These are phyloP conservation scores for Dryadomyces quercivorus DNA, from an alignment of 2,329 filamentous ascomycete genomes.

Conservation along the genomic window DNA sequence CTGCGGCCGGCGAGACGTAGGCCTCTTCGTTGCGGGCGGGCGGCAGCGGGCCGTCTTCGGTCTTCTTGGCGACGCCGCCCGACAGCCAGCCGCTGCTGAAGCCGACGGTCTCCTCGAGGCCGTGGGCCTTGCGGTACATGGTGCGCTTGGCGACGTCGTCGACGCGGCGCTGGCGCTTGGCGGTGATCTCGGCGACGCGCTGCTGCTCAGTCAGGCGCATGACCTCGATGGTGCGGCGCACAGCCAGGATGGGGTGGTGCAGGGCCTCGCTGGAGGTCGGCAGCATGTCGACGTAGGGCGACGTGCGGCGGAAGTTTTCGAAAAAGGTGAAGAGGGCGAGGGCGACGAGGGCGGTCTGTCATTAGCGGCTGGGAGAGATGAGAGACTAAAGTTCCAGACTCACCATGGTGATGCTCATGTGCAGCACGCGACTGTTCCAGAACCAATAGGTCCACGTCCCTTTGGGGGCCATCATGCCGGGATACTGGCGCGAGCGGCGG, in stretches of 20 bases:
- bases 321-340: constrained; percentile 64
- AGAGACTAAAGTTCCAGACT: background rate
- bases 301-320: constrained; percentile 66
- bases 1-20: constrained; percentile 17
- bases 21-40: constrained; percentile 18
- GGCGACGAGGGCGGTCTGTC: constrained; percentile 46
- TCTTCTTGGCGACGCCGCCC: constrained; percentile 8
- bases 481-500: constrained; percentile 64
- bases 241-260: constrained; percentile 55
- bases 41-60: constrained; percentile 9
- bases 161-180: constrained; percentile 58
- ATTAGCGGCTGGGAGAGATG: constrained; percentile 19
- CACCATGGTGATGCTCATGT: constrained; percentile 77
- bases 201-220: constrained; percentile 66
- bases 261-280: constrained; percentile 59
- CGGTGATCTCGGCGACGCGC: constrained; percentile 53
- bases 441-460: constrained; percentile 80
- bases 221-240: constrained; percentile 55
- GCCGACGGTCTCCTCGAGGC: constrained; percentile 52
- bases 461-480: constrained; percentile 75
- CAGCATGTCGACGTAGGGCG: constrained; percentile 68
- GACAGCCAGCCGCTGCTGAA: constrained; percentile 21
- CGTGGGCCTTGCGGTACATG: constrained; percentile 77
- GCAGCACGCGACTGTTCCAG: constrained; percentile 62
- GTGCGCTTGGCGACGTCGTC: constrained; percentile 83